Evolutionary conservation across 305 asterid genomes (phyloP).

Genomic region (Lippia alba): DNA sequence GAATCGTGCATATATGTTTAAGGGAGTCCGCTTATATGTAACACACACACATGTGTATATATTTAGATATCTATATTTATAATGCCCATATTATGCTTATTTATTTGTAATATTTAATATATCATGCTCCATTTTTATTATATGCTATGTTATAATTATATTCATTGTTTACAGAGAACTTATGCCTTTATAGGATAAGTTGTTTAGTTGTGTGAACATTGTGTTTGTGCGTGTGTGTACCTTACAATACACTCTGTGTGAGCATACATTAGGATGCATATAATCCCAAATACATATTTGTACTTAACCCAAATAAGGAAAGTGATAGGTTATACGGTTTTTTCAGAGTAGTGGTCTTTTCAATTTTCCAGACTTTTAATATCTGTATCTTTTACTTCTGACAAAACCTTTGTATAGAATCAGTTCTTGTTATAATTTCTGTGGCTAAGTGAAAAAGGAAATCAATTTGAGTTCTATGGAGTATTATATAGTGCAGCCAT

Average conservation of each 20-base stretch:
- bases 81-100: background rate
- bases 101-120: background rate
- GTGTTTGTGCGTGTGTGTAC: background rate
- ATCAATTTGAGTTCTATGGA: slow-evolving; percentile 15
- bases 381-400: background rate
- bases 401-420: slow-evolving; percentile 8
- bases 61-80: background rate
- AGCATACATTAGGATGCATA: background rate
- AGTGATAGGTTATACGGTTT: slow-evolving; percentile 6
- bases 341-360: background rate
- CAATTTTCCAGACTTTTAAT: slow-evolving; percentile 11
- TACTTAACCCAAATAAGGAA: too few species aligned
- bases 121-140: background rate
- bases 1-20: background rate
- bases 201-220: background rate
- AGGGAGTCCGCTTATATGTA: background rate
- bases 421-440: slow-evolving; percentile 4
- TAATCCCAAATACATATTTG: background rate
- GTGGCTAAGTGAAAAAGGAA: slow-evolving; percentile 16
- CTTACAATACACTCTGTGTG: background rate
- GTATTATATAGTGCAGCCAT: slow-evolving; percentile 4
- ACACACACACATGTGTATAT: background rate
- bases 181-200: background rate
- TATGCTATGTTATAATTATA: background rate
- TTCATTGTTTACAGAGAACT: background rate